These are phyloP conservation scores for Huiozyma sinensis DNA, from an alignment of 805 yeast genomes.

Conservation along the genomic window DNA sequence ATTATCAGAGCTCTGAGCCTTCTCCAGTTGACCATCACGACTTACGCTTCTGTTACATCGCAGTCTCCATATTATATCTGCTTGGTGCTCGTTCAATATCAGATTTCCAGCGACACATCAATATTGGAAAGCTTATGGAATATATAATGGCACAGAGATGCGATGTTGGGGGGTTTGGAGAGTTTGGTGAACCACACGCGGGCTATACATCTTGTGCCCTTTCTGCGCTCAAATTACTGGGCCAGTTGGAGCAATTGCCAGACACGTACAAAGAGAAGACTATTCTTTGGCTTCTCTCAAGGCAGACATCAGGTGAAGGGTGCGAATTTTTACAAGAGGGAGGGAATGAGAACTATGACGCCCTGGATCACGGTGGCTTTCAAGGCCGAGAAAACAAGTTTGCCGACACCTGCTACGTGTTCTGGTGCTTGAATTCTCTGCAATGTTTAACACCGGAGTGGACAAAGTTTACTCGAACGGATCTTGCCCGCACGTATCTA, in stretches of 20 bases:
- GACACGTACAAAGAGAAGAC: slow-evolving; percentile 31
- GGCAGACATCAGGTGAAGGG: slow-evolving; percentile 37
- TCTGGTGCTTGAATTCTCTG: slow-evolving; percentile 67
- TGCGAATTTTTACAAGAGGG: slow-evolving; percentile 12
- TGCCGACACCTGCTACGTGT: slow-evolving; percentile 80
- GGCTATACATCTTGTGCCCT: slow-evolving; percentile 84
- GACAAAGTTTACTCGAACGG: slow-evolving; percentile 7
- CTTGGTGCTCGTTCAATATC: slow-evolving; percentile 24
- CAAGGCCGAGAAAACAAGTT: slow-evolving; percentile 81
- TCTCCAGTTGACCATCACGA: slow-evolving; percentile 50
- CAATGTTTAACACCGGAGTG: slow-evolving; percentile 29
- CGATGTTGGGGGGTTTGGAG: slow-evolving; percentile 66
- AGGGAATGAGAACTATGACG: slow-evolving; percentile 32
- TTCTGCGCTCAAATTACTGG: slow-evolving; percentile 42
- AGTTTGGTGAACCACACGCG: slow-evolving; percentile 60
- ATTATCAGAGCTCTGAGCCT: slow-evolving; percentile 23
- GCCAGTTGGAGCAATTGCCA: slow-evolving; percentile 14
- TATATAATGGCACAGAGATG: slow-evolving; percentile 32
- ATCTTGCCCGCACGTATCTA: slow-evolving; percentile 34
- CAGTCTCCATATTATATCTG: slow-evolving; percentile 49
- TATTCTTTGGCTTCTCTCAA: slow-evolving; percentile 47
- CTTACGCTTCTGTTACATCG: slow-evolving; percentile 64
- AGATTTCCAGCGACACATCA: slow-evolving; percentile 30
- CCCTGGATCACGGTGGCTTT: slow-evolving; percentile 59
- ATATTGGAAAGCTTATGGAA: slow-evolving; percentile 29